Base-by-base conservation (phyloP, 2,329 filamentous ascomycete genomes). In the Monilinia polystroma region DNA sequence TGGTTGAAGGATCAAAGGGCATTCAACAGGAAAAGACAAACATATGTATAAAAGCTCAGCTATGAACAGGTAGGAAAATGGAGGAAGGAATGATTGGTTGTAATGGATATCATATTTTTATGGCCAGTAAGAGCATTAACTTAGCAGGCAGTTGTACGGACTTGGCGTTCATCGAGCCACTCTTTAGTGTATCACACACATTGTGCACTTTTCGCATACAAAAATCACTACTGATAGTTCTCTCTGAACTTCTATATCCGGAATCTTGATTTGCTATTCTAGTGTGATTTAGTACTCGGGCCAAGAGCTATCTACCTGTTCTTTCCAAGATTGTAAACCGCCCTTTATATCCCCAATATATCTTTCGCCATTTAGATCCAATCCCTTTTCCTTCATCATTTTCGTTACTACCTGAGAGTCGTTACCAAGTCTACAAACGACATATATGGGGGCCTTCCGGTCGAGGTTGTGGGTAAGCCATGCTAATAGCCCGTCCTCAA, bases 1-100 rank as follows among this genome's bases (percentile, higher is more conserved):
- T 99, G 95, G 95, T 81, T 99, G 75, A 98, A 97, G 83, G 95
- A 99, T 76, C 95, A 98, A 83, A 85, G 94, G 70, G 94, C 93
- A 12, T 99, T 97, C 81, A 97, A 96, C 81, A 93, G 93, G 83
- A 96, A 96, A 86, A 72, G 76, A 67, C 72, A 75, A 55, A 75
- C 74, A 43, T 76, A 75, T 59, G 70, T 76, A 56, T 69, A 47
- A 58, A 58, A 56, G 20, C 5, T 32, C 41, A 63, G 18, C 32
- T 53, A 35, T 23, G 45, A 29, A 53, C 47, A 29, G 66, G 47
- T 69, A 69, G 64, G 68, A 32, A 63, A 64, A 52, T 26, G 47
- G 49, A 20, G 47, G 35, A 14, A 53, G 45, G 64, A 45, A 60
- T 51, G 56, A 32, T 6, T n/a, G 64, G 55, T 38, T 66, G 47